phyloP scores from a whole-genome alignment of 2,329 filamentous ascomycete species.

The Botrytis paeoniae region DNA sequence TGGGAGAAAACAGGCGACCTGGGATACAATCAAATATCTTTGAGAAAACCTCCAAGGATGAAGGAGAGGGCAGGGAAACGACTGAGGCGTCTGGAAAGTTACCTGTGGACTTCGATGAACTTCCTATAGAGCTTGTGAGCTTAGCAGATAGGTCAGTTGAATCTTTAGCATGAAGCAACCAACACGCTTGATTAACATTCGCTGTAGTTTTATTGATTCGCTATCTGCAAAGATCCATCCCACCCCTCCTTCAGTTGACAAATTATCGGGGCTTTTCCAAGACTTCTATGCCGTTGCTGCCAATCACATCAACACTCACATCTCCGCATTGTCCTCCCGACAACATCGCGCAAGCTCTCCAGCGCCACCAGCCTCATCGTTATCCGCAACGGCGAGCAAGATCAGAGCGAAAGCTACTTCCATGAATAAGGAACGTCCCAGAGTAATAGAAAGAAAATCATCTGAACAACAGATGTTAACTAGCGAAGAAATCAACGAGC shows the following conservation, averaged over 20 bases:
- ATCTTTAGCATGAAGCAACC: neutral
- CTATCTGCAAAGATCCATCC: constrained; percentile 83
- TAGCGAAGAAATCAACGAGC: constrained; percentile 74
- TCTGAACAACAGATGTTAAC: constrained; percentile 85
- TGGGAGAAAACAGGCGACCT: constrained; percentile 26
- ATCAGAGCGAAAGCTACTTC: constrained; percentile 55
- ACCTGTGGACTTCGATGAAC: constrained; percentile 67
- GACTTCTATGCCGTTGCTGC: constrained; percentile 86
- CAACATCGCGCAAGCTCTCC: constrained; percentile 67
- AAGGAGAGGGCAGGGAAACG: constrained; percentile 29
- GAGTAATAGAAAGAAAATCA: constrained; percentile 39
- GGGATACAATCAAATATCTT: constrained; percentile 35
- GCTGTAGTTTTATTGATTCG: constrained; percentile 78
- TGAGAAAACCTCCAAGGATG: constrained; percentile 42
- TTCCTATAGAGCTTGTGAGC: constrained; percentile 90
- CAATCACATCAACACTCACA: constrained; percentile 80
- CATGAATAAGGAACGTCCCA: constrained; percentile 51
- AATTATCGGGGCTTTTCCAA: constrained; percentile 82
- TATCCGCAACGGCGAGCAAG: constrained; percentile 54
- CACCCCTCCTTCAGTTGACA: constrained; percentile 78
- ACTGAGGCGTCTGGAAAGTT: constrained; percentile 29
- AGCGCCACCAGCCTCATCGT: constrained; percentile 52
- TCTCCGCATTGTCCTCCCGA: constrained; percentile 72
- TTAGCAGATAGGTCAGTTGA: constrained; percentile 72
- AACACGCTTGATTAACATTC: neutral